These are phyloP conservation scores for Phaeodactylum tricornutum DNA, from an alignment of 108 stramenopile species.

Conservation along the genomic window DNA sequence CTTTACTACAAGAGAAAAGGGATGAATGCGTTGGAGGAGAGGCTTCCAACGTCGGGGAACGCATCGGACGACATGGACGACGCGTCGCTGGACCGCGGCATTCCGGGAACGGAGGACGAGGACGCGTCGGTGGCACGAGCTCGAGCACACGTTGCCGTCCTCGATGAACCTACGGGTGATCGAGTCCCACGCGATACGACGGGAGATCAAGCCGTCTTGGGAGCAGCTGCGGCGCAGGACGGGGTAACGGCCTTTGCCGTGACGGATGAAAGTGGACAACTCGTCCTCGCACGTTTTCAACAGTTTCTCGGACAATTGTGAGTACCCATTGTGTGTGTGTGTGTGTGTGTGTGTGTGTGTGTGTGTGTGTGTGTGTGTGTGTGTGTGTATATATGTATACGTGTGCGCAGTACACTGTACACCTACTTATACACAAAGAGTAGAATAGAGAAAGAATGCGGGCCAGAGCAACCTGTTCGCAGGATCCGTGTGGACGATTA, in stretches of 20 bases:
- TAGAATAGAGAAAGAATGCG: neutral
- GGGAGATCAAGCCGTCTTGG: constrained; percentile 57
- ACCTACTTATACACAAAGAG: neutral
- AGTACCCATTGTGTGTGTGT: constrained; percentile 19
- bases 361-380: neutral
- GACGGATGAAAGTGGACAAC: constrained; percentile 63
- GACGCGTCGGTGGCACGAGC: neutral
- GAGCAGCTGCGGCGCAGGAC: constrained; percentile 17
- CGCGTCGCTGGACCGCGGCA: too few species aligned
- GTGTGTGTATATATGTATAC: neutral
- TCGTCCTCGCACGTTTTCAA: constrained; percentile 57
- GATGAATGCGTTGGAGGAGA: too few species aligned
- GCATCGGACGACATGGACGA: too few species aligned
- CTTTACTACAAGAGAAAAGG: too few species aligned
- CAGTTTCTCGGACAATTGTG: constrained; percentile 59
- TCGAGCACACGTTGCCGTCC: neutral
- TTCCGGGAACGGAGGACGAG: too few species aligned
- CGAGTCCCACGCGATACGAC: neutral
- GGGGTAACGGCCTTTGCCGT: constrained; percentile 40
- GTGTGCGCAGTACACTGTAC: neutral
- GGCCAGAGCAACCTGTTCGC: neutral
- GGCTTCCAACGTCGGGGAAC: too few species aligned
- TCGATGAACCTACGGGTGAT: too few species aligned
- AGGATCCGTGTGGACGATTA: neutral
- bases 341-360: neutral